Base-by-base conservation (phyloP, 345 rosid genomes). In the Populus nigra region DNA sequence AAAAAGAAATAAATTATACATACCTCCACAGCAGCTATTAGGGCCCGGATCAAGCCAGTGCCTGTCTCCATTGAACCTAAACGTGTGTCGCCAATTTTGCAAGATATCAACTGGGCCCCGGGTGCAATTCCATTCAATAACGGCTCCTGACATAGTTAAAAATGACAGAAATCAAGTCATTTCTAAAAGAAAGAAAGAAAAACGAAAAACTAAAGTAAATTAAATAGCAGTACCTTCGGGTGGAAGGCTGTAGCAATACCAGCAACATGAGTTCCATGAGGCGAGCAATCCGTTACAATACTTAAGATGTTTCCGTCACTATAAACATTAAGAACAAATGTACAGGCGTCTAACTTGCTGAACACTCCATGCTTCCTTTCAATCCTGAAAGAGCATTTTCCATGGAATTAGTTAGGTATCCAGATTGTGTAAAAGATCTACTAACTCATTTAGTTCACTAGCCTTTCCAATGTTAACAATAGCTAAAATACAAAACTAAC, bases 251-350 rank as follows among this genome's bases (percentile, higher is more conserved):
- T 80, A 67, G 99, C 97, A 81, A 95, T 95, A 81, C 98, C 98
- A 82, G 99, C 90, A 83, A 95, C 99, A 91, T 95, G 99, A 86
- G 99, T 95, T 31, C 94, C 99, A 74, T 95, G 99, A 77, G 98
- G 94, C 74, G 98, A 95, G 87, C 96, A 29, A 87, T 95, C 99
- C 2, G 99, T 95, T 63, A 95, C 98, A 55, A 96, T 91, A 73
- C 99, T 93, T 76, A 96, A 84, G 79, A 91, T 78, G 71, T 92
- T 93, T 72, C 98, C 98, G 75, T 92, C 94, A 77, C 88, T 89
- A 76, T 90, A 93, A 70, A 96, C 88, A 78, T 93, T 96, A 73
- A 84, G 88, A 76, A 92, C 96, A 84, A 89, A 90, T 73, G 98
- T 79, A 84, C 99, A 96, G 35, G 97, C 97, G 85, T 96, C 99